Evolutionary conservation across 2,329 filamentous ascomycete species (phyloP), one percentile per base, ranked within the genome.

Genomic region (Penicillium fuscoglaucum): DNA sequence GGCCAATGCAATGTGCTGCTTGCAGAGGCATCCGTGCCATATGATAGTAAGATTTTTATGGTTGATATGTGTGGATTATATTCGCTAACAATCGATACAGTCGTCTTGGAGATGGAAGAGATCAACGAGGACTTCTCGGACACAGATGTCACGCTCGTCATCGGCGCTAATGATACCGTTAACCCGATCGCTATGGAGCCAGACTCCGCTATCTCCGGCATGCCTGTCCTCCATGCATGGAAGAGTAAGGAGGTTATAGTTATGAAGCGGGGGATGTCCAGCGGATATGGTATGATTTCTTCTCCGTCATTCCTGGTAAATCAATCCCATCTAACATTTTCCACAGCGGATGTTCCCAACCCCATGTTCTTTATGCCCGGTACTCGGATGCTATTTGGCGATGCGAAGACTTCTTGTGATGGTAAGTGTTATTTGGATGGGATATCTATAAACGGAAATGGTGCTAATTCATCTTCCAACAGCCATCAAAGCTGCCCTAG

Each of bases 41-140:
- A 96, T 69, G 92, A 96, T 67, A 93, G 78, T 80, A 71, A 65
- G 31, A 6, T 6, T 2, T 33, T 6, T 13, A 33, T 15, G 31
- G 31, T 33, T 33, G 12, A 1, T 33, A 15, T 13, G 6, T 33
- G 31, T 33, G 12, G 12, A 33, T n/a, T n/a, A 6, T 33, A 33
- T 33, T 15, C 24, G 47, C 66, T 68, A 59, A 67, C 59, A 54
- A 31, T 49, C 2, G 43, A 28, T 7, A 6, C 5, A 78, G 78
- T 96, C 56, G 91, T 96, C 29, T 82, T 96, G 46, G 91, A 96
- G 77, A 96, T 96, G 91, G 92, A 96, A 67, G 92, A 96, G 79
- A 96, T 96, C 78, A 96, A 96, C 74, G 91, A 96, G 62, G 91
- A 96, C 69, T 96, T 96, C 73, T 76, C 82, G 7, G 89, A 95